Evolutionary conservation across 805 yeast species (phyloP).

Genomic region (Candida argentea): DNA sequence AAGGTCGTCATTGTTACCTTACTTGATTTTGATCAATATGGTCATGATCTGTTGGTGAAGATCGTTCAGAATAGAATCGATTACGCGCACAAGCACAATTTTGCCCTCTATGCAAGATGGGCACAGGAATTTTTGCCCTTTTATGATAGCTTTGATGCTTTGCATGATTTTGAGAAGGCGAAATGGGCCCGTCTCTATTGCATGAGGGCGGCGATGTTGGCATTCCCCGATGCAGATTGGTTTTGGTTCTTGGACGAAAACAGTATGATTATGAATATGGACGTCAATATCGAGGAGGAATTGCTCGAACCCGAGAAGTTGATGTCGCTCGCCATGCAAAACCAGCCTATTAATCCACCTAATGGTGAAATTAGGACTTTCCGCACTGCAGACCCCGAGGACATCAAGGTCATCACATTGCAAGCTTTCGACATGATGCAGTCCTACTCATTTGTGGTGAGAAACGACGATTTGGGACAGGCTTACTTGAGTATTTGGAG

Average conservation of each 20-base stretch:
- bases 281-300: conserved; percentile 48
- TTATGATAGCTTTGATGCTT: conserved; percentile 33
- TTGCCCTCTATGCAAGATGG: conserved; percentile 82
- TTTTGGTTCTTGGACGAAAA: conserved; percentile 82
- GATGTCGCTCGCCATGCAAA: conserved; percentile 53
- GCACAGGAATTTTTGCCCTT: conserved; percentile 69
- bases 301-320: conserved; percentile 52
- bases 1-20: conserved; percentile 70
- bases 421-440: conserved; percentile 59
- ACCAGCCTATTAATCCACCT: conserved; percentile 65
- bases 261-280: conserved; percentile 64
- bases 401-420: conserved; percentile 53
- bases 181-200: conserved; percentile 58
- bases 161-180: conserved; percentile 31
- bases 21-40: conserved; percentile 62
- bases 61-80: conserved; percentile 81
- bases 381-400: conserved; percentile 43
- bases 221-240: conserved; percentile 85
- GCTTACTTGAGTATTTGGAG: conserved; percentile 73
- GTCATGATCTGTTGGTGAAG: conserved; percentile 47
- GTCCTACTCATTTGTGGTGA: conserved; percentile 61
- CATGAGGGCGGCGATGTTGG: conserved; percentile 82
- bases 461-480: conserved; percentile 54
- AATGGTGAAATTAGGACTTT: conserved; percentile 61
- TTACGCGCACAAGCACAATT: conserved; percentile 72